Conservation (phyloP, 1,284 basidiomycete genomes). For the Naganishia sp. region DNA sequence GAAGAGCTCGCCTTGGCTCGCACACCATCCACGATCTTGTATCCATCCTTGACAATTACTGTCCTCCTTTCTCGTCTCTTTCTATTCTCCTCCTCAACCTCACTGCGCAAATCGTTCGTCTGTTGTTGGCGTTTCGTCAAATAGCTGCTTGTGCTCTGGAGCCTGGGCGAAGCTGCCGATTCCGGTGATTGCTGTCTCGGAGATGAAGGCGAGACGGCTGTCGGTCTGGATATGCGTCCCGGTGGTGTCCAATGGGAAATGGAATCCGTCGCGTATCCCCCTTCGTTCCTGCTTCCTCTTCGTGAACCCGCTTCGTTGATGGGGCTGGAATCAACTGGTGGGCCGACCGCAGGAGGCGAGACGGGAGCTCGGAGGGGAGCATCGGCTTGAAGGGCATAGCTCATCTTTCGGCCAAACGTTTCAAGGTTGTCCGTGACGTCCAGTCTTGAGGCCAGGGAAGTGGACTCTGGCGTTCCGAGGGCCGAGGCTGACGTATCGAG, state of each 20-base stretch:
- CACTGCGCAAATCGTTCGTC: slow-evolving; percentile 19
- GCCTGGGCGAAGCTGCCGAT: not conserved
- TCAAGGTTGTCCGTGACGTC: not conserved
- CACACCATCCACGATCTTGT: slow-evolving; percentile 34
- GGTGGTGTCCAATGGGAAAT: slow-evolving; percentile 15
- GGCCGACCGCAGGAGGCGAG: not conserved
- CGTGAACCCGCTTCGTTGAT: not conserved
- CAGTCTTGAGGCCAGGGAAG: not conserved
- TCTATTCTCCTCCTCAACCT: slow-evolving; percentile 24
- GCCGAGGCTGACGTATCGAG: not conserved
- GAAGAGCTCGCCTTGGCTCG: slow-evolving; percentile 29
- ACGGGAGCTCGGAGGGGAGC: slow-evolving; percentile 1
- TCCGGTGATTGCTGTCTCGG: slow-evolving; percentile 19
- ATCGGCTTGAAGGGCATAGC: slow-evolving; percentile 22
- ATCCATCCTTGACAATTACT: slow-evolving; percentile 31
- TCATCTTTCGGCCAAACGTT: slow-evolving; percentile 16
- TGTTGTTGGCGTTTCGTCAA: slow-evolving; percentile 17
- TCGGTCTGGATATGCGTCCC: slow-evolving; percentile 7
- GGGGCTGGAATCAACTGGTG: not conserved
- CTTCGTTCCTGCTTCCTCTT: slow-evolving; percentile 4
- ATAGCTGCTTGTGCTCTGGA: slow-evolving; percentile 9
- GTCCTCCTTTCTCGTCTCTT: slow-evolving; percentile 24
- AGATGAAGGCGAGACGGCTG: slow-evolving; percentile 1
- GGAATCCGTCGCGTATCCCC: not conserved
- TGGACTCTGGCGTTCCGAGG: slow-evolving; percentile 11